Percentiles rank a stretch among this genome's conserved stretches.
Evolutionary conservation across 2,329 filamentous ascomycete species (phyloP).

Genomic region (Trichophyton simii): DNA sequence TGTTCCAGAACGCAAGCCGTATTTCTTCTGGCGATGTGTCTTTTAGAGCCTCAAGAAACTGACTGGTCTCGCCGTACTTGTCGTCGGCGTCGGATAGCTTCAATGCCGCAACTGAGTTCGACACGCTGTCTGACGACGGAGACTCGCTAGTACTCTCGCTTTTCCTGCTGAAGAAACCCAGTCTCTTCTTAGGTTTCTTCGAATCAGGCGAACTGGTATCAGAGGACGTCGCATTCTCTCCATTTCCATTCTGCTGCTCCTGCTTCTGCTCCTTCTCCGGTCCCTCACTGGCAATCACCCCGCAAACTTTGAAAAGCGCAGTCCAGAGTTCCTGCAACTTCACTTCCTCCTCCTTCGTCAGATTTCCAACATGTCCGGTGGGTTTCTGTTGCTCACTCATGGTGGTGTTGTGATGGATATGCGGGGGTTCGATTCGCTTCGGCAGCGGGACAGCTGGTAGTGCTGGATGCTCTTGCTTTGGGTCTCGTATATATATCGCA

Average conservation of each 20-base stretch:
- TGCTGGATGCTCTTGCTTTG: neutral
- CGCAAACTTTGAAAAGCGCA: constrained; percentile 59
- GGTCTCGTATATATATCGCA: constrained; percentile 21
- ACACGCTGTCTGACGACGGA: constrained; percentile 21
- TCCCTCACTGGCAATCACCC: constrained; percentile 37
- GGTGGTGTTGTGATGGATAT: constrained; percentile 10
- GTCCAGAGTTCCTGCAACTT: constrained; percentile 84
- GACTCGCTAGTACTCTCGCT: constrained; percentile 24
- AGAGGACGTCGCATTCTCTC: constrained; percentile 5
- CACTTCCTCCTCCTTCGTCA: constrained; percentile 78
- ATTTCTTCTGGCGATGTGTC: constrained; percentile 66
- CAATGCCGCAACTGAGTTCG: constrained; percentile 25
- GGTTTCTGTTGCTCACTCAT: constrained; percentile 24
- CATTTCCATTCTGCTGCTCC: constrained; percentile 13
- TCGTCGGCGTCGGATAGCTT: constrained; percentile 52
- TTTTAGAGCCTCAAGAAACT: constrained; percentile 70
- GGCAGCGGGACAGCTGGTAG: neutral
- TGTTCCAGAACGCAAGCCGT: constrained; percentile 71
- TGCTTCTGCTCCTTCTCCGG: constrained; percentile 9
- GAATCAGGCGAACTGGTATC: constrained; percentile 28
- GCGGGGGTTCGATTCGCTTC: neutral
- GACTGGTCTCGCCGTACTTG: constrained; percentile 83
- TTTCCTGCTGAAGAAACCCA: constrained; percentile 55
- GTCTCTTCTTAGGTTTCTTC: constrained; percentile 63
- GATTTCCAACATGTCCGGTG: constrained; percentile 63